phyloP scores from a whole-genome alignment of 2,329 filamentous ascomycete species.

The Monosporascus sp. region DNA sequence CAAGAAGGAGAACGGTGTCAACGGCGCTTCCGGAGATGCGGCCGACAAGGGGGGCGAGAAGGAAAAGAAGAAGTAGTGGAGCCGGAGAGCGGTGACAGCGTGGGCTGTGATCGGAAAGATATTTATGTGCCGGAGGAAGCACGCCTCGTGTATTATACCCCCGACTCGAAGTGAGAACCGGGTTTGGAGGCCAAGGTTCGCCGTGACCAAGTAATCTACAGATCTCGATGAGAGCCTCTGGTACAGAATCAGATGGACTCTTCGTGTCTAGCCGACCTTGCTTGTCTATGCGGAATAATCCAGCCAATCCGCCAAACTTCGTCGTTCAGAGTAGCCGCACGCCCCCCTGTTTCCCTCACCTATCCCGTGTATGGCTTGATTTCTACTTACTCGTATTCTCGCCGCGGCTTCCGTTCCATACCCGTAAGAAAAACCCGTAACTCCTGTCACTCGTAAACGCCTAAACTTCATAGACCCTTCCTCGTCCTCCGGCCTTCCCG shows the following conservation, averaged over 20 bases:
- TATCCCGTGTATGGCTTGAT: too few species aligned
- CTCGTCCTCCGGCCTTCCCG: too few species aligned
- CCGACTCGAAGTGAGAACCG: neutral
- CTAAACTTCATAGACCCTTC: too few species aligned
- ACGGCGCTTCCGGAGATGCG: slow-evolving; percentile 49
- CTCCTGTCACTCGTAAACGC: too few species aligned
- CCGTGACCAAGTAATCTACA: neutral
- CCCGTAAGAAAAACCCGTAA: too few species aligned
- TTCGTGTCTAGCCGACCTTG: neutral
- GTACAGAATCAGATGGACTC: neutral
- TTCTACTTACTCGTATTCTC: too few species aligned
- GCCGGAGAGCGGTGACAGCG: slow-evolving; percentile 9
- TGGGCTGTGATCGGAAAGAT: neutral
- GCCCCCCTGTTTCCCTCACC: too few species aligned
- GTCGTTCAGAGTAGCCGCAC: too few species aligned
- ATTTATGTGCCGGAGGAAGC: neutral
- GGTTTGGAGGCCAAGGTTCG: neutral
- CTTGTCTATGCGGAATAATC: too few species aligned
- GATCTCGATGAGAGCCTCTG: neutral
- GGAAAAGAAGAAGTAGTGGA: slow-evolving; percentile 42
- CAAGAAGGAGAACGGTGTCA: slow-evolving; percentile 37
- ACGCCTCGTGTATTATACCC: slow-evolving; percentile 9
- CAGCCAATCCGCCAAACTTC: too few species aligned
- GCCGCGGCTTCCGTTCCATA: too few species aligned
- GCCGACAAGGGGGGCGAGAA: slow-evolving; percentile 29